A percentile compares a stretch with the other conserved stretches of the same genome.
These are phyloP conservation scores for Aspergillus cavernicola DNA, from an alignment of 495 filamentous ascomycete genomes.

Conservation along the genomic window DNA sequence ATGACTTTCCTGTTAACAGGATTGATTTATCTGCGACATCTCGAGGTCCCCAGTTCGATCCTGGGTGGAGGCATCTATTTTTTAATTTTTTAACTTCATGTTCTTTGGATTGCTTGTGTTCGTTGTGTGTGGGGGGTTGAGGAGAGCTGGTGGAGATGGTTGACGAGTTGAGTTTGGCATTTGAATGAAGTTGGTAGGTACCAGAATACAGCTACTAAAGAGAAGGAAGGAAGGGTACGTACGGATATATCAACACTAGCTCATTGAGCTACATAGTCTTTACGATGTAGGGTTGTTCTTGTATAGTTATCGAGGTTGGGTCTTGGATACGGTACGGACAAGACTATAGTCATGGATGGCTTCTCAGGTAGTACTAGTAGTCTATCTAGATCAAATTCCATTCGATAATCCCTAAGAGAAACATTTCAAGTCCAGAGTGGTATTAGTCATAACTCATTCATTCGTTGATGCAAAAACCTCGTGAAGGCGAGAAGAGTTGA, in stretches of 20 bases:
- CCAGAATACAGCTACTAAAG: too few relatives aligned
- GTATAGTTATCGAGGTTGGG: too few relatives aligned
- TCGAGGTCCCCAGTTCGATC: conserved; percentile 14
- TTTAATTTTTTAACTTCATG: not conserved
- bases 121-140: not conserved
- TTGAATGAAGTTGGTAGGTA: too few relatives aligned
- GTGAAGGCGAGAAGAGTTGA: not conserved
- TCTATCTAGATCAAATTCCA: not conserved
- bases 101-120: not conserved
- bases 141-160: too few relatives aligned
- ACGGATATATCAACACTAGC: too few relatives aligned
- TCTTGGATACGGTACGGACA: too few relatives aligned
- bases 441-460: conserved; percentile 1
- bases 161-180: too few relatives aligned
- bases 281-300: too few relatives aligned
- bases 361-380: not conserved
- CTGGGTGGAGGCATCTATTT: conserved; percentile 8
- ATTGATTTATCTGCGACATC: conserved; percentile 6
- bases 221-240: too few relatives aligned
- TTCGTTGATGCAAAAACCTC: not conserved
- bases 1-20: conserved; percentile 13
- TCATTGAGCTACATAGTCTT: too few relatives aligned
- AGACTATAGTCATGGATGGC: too few relatives aligned
- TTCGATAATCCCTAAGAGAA: not conserved
- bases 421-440: not conserved